Base-by-base conservation (phyloP, 495 filamentous ascomycete genomes). In the Articulospora tetracladia region DNA sequence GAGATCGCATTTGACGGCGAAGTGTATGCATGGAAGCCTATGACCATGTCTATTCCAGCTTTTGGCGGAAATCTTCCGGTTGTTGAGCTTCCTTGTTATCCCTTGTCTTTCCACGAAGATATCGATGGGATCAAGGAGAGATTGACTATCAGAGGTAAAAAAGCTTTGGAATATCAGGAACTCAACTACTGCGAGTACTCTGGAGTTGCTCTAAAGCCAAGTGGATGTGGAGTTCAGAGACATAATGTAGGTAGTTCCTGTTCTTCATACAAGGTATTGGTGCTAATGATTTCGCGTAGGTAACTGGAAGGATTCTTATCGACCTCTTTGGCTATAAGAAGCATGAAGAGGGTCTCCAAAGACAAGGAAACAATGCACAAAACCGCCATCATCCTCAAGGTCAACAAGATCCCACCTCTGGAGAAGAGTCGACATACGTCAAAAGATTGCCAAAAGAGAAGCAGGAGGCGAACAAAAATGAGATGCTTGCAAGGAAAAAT, bases 291-390 rank as follows among this genome's bases (percentile, higher is more conserved):
- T 55, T 17, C n/a, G n/a, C 15, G 1, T n/a, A 64, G 61, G 56
- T 64, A 1, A 30, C 49, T 27, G 66, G 74, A 13, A 58, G 74
- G 11, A 66, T 75, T 26, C 62, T 76, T 10, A 62, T 75, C 32
- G 74, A 76, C 56, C 66, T 68, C n/a, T 55, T 69, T 24, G 73
- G 73, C 8, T 76, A 71, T 57, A 66, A 70, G 44, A 73, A 72
- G 60, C 67, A 73, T 50, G 66, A 73, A 34, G 68, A 70, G 23
- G 64, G 69, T 13, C 57, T 68, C 36, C 63, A 69, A n/a, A 60
- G 59, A 34, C 30, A 15, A 34, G 30, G 7, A 34, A 7, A 15
- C 15, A 15, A 6, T 34, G 30, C 7, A 34, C 6, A 34, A 7
- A 34, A 34, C 15, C n/a, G n/a, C n/a, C n/a, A n/a, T n/a, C n/a